phyloP scores from a whole-genome alignment of 495 filamentous ascomycete genomes.

The Aspergillus campestris region DNA sequence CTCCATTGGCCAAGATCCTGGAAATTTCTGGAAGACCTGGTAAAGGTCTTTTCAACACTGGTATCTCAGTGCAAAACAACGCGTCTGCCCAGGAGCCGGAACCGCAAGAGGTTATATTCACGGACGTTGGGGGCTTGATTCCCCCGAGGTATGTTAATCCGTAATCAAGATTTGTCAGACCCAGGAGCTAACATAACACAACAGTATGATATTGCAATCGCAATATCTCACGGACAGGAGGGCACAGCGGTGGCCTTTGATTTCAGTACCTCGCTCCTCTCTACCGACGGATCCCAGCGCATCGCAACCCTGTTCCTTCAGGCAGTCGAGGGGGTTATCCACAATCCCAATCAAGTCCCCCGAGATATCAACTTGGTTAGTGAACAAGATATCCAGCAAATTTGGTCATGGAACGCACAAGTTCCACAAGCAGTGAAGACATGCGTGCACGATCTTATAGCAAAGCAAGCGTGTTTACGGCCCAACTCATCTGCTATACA shows the following conservation, averaged over 20 bases:
- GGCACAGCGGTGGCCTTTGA: no score
- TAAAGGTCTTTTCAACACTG: conserved; percentile 11
- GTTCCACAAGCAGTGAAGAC: conserved; percentile 12
- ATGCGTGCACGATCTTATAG: conserved; percentile 21
- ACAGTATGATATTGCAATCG: no score
- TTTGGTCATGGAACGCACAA: conserved; percentile 12
- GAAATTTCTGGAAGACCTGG: background rate
- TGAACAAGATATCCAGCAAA: conserved; percentile 5
- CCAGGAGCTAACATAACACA: no score
- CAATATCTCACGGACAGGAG: no score
- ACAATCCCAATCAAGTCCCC: no score
- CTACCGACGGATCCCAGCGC: no score
- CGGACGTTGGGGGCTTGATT: conserved; percentile 9
- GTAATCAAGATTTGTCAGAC: no score
- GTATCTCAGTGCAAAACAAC: conserved; percentile 8
- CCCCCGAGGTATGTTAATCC: conserved; percentile 10
- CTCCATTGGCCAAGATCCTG: conserved; percentile 1
- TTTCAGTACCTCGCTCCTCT: no score
- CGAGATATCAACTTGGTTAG: conserved; percentile 10
- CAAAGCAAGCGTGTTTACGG: conserved; percentile 1
- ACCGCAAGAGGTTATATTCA: no score
- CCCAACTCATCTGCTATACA: conserved; percentile 6
- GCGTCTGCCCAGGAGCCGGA: no score
- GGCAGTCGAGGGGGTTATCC: no score
- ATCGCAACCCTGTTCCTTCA: no score